phyloP scores from a whole-genome alignment of 441 rosid species.

The Gossypium davidsonii region DNA sequence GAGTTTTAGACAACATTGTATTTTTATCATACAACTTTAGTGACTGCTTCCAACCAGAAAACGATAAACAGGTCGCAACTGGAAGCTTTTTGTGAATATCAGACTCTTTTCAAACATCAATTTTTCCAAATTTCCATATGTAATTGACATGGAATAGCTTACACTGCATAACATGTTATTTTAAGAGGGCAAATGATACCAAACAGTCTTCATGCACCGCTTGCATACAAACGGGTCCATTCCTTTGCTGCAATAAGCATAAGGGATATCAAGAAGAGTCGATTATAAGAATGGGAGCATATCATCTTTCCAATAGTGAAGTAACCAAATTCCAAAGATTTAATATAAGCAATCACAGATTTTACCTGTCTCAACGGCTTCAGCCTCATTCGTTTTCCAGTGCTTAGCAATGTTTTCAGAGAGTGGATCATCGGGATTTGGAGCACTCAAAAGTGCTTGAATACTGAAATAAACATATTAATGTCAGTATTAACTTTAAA shows the following conservation, averaged over 20 bases:
- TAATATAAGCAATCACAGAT: not conserved
- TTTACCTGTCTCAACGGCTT: constrained; percentile 97
- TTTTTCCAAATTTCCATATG: constrained; percentile 31
- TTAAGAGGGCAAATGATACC: constrained; percentile 10
- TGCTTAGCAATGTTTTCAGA: constrained; percentile 99
- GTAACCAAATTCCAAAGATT: not conserved
- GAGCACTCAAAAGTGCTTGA: constrained; percentile 98
- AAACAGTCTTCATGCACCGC: constrained; percentile 57
- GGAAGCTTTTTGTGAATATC: constrained; percentile 27
- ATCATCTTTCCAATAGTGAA: not conserved
- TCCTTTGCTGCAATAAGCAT: constrained; percentile 69
- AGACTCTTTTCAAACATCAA: constrained; percentile 31
- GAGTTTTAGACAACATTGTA: constrained; percentile 4
- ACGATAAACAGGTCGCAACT: constrained; percentile 18
- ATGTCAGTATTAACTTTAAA: not conserved
- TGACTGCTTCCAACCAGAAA: constrained; percentile 18
- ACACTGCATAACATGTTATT: constrained; percentile 35
- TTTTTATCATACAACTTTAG: constrained; percentile 23
- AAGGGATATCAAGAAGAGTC: not conserved
- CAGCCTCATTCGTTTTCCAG: constrained; percentile 92
- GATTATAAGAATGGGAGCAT: not conserved
- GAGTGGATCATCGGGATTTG: constrained; percentile 97
- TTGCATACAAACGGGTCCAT: constrained; percentile 94
- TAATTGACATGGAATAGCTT: constrained; percentile 32
- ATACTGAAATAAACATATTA: constrained; percentile 40